A percentile compares a stretch with the other conserved stretches of the same genome.
phyloP scores from a whole-genome alignment of 2,329 filamentous ascomycete genomes.

The Penicillium brasilianum region DNA sequence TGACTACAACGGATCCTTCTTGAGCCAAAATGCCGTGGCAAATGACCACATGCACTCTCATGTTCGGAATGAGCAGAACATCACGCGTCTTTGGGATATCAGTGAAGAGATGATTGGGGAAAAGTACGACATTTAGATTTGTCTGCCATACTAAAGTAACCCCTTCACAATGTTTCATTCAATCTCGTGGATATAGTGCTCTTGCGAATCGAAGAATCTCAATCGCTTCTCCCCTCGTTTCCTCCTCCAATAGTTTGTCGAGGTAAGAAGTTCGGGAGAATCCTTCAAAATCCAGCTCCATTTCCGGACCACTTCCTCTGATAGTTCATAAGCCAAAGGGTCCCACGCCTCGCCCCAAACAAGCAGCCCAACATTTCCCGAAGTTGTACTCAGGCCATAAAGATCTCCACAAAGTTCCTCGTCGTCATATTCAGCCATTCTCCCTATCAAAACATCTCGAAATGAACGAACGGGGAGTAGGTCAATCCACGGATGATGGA shows the following conservation, averaged over 20 bases:
- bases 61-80: conserved; percentile 28
- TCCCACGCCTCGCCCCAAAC: conserved; percentile 41
- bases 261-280: conserved; percentile 33
- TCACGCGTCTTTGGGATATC: conserved; percentile 37
- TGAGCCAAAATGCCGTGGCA: conserved; percentile 27
- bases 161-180: not conserved
- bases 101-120: conserved; percentile 38
- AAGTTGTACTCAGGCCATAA: conserved; percentile 16
- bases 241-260: conserved; percentile 34
- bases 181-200: conserved; percentile 6
- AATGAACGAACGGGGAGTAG: conserved; percentile 33
- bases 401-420: conserved; percentile 31
- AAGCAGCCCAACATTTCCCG: conserved; percentile 26
- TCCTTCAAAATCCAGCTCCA: conserved; percentile 34
- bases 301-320: conserved; percentile 32
- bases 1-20: conserved; percentile 19
- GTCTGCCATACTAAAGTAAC: not conserved
- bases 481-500: conserved; percentile 41
- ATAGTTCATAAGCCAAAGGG: conserved; percentile 36
- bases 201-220: not conserved
- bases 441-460: conserved; percentile 30
- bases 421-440: conserved; percentile 28
- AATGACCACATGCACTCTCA: conserved; percentile 35
- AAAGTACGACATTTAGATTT: conserved; percentile 26
- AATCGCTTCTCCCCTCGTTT: conserved; percentile 29